Evolutionary conservation across 495 filamentous ascomycete genomes (phyloP).

Genomic region (Sordaria brevicollis): DNA sequence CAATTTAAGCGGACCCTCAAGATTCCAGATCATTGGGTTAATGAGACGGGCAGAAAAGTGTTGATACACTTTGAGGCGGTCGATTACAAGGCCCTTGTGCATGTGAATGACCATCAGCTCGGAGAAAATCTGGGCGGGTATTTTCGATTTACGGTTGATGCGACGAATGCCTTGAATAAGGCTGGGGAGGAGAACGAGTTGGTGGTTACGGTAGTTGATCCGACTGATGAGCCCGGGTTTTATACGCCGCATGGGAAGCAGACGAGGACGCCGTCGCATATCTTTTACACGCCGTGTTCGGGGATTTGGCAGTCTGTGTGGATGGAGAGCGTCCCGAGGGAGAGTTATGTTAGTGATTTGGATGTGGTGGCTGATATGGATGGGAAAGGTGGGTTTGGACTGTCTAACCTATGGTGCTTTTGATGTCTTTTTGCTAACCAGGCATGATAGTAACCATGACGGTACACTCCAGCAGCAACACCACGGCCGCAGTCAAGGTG

Average conservation of each 20-base stretch:
- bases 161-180: conserved; percentile 36
- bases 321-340: conserved; percentile 46
- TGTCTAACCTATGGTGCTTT: background rate
- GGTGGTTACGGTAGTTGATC: conserved; percentile 54
- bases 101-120: conserved; percentile 46
- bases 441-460: conserved; percentile 36
- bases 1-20: conserved; percentile 52
- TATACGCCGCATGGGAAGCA: conserved; percentile 60
- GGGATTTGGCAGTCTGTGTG: conserved; percentile 65
- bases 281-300: conserved; percentile 59
- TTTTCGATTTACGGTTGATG: conserved; percentile 49
- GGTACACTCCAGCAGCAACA: conserved; percentile 27
- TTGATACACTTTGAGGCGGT: conserved; percentile 61
- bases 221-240: conserved; percentile 39
- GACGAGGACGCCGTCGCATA: conserved; percentile 45
- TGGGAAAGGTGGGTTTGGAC: conserved; percentile 41
- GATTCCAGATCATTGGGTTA: conserved; percentile 37
- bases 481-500: conserved; percentile 31
- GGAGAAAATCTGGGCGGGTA: conserved; percentile 52
- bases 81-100: conserved; percentile 57
- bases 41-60: conserved; percentile 20
- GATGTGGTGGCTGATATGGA: conserved; percentile 49
- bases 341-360: conserved; percentile 42
- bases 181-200: conserved; percentile 39
- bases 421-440: conserved; percentile 5